phyloP scores from a whole-genome alignment of 208 protist species.

The Crithidia fasciculata region DNA sequence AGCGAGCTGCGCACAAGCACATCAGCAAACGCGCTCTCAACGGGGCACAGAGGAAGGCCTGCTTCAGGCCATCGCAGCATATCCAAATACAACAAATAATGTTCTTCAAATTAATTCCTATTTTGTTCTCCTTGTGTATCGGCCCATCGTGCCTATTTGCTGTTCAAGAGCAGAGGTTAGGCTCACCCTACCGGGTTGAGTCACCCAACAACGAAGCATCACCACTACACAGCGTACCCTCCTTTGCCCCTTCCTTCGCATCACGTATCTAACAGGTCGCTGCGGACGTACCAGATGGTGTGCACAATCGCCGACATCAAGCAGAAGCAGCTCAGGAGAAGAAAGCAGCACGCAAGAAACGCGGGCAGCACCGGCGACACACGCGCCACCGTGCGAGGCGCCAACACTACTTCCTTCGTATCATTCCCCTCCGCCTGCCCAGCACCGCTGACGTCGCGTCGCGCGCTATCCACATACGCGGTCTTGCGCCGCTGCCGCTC shows the following conservation, averaged over 20 bases:
- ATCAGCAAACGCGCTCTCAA: too few relatives aligned
- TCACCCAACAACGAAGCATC: too few relatives aligned
- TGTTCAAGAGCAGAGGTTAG: too few relatives aligned
- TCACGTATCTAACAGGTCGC: not conserved
- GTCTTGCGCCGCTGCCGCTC: slow-evolving; percentile 37
- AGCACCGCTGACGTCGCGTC: not conserved
- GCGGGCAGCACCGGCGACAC: slow-evolving; percentile 43
- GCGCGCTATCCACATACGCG: slow-evolving; percentile 4
- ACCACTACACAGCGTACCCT: too few relatives aligned
- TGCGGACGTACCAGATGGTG: slow-evolving; percentile 29
- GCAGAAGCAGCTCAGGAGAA: slow-evolving; percentile 27
- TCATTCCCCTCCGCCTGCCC: not conserved
- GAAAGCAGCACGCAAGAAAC: slow-evolving; percentile 40
- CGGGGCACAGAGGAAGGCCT: too few relatives aligned
- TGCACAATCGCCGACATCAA: slow-evolving; percentile 30
- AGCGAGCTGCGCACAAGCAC: too few relatives aligned
- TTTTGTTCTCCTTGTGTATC: too few relatives aligned
- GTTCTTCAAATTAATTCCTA: too few relatives aligned
- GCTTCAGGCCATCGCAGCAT: too few relatives aligned
- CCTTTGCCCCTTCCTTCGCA: not conserved
- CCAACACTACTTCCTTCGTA: not conserved
- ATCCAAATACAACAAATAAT: too few relatives aligned
- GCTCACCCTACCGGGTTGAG: too few relatives aligned
- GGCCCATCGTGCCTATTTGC: too few relatives aligned
- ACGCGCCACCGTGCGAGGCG: slow-evolving; percentile 44